Base-by-base conservation (phyloP, 75 land plant genomes). In the Pinus taeda region DNA sequence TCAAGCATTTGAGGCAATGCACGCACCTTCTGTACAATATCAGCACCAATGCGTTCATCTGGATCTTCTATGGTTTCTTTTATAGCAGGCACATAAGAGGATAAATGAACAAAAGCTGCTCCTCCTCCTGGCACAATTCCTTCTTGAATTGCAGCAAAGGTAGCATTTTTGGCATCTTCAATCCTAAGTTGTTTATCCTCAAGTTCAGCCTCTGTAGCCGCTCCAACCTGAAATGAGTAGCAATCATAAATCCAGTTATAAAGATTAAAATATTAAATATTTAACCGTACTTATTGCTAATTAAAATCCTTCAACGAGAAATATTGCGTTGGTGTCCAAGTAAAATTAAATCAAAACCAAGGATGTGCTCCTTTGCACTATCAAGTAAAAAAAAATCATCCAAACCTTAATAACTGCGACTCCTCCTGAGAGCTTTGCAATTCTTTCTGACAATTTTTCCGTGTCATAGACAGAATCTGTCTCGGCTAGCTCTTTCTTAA, bases 91-190 rank as follows among this genome's bases (percentile, higher is more conserved):
- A 96, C 93, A 81, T 1, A 70, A 56, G 89, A 69, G n/a, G 99
- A 94, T 6, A 96, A 86, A 77, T 96, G 99, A 39, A 96, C 99
- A 55, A 83, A 76, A 3, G 99, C 95, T 76, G 99, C 93, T 64
- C 98, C 98, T 66, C 98, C 98, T 76, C 98, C 98, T 72, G 98
- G 98, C 3, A 95, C 98, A 77, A 93, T 95, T 8, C 98, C 98
- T 78, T 95, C 98, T 71, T 92, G 93, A 65, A 95, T 90, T 60
- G 98, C 98, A 71, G 98, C 98, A 83, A 95, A 95, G 2, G 98
- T 95, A 0, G 98, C 95, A 88, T 95, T 95, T 77, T 95, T 95
- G 7, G 95, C 95, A 85, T 95, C 98, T 70, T 95, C 98, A 18
- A 66, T 66, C n/a, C 98, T 80, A 11, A 95, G 92, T 78, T 95